Conservation (phyloP, 1,284 basidiomycete species). For the Naganishia sp. region DNA sequence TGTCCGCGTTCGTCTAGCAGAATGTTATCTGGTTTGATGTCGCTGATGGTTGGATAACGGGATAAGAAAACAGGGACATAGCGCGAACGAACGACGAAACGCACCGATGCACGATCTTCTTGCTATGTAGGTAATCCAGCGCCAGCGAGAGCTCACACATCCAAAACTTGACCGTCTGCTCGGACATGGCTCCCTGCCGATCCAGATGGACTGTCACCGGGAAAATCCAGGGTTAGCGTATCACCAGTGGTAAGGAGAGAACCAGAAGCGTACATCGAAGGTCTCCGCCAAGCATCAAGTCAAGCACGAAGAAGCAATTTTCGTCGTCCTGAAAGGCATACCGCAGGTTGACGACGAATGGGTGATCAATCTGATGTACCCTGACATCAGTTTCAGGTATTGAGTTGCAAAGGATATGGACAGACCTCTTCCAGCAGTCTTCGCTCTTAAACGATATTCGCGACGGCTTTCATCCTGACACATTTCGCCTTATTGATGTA, state of each 20-base stretch:
- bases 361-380: conserved; percentile 77
- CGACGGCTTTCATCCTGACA: conserved; percentile 95
- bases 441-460: conserved; percentile 94
- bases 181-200: conserved; percentile 71
- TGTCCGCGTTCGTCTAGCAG: conserved; percentile 88
- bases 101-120: conserved; percentile 90
- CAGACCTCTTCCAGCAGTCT: conserved; percentile 84
- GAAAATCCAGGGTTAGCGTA: not conserved
- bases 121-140: conserved; percentile 83
- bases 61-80: not conserved
- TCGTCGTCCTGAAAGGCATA: conserved; percentile 98
- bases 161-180: conserved; percentile 84
- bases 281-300: conserved; percentile 95
- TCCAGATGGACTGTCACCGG: conserved; percentile 75
- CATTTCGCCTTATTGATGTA: conserved; percentile 99
- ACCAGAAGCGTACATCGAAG: conserved; percentile 69
- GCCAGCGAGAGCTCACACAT: conserved; percentile 83
- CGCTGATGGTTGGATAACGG: no score
- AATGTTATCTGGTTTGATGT: conserved; percentile 96
- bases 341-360: conserved; percentile 89
- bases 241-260: not conserved
- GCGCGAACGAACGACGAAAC: conserved; percentile 39
- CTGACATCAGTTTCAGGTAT: not conserved
- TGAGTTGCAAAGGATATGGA: conserved; percentile 7
- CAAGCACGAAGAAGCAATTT: conserved; percentile 96